Evolutionary conservation across 1,139 yeast genomes (phyloP).

Genomic region (Wickerhamomyces sp.): DNA sequence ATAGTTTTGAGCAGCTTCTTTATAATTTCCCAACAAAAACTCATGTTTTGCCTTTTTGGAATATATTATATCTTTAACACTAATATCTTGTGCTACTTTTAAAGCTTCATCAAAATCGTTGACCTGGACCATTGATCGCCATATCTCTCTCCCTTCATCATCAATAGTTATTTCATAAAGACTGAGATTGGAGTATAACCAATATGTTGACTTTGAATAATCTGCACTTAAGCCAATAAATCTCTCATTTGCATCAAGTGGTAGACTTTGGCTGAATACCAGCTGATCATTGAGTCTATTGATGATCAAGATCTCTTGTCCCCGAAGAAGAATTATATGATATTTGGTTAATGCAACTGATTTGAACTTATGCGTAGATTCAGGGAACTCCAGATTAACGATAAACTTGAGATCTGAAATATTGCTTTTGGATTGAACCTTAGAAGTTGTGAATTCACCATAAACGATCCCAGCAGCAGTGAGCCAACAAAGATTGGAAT

Average conservation of each 20-base stretch:
- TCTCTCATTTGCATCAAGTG: constrained; percentile 34
- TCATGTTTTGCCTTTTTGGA: constrained; percentile 61
- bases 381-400: constrained; percentile 36
- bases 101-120: constrained; percentile 70
- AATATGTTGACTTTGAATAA: constrained; percentile 39
- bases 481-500: constrained; percentile 38
- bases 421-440: constrained; percentile 15
- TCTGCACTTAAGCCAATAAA: constrained; percentile 62
- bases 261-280: constrained; percentile 37
- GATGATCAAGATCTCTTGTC: constrained; percentile 37
- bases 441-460: constrained; percentile 28
- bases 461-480: constrained; percentile 42
- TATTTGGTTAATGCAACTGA: constrained; percentile 46
- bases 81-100: constrained; percentile 36
- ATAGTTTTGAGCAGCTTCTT: constrained; percentile 56
- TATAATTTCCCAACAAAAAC: constrained; percentile 30
- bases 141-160: constrained; percentile 69
- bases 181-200: constrained; percentile 49
- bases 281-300: constrained; percentile 48
- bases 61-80: constrained; percentile 50
- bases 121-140: constrained; percentile 66
- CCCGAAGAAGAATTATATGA: constrained; percentile 45
- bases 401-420: constrained; percentile 32
- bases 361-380: constrained; percentile 29
- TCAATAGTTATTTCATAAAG: constrained; percentile 67